Base-by-base conservation (phyloP, 1,139 yeast species). In the Hanseniaspora uvarum region DNA sequence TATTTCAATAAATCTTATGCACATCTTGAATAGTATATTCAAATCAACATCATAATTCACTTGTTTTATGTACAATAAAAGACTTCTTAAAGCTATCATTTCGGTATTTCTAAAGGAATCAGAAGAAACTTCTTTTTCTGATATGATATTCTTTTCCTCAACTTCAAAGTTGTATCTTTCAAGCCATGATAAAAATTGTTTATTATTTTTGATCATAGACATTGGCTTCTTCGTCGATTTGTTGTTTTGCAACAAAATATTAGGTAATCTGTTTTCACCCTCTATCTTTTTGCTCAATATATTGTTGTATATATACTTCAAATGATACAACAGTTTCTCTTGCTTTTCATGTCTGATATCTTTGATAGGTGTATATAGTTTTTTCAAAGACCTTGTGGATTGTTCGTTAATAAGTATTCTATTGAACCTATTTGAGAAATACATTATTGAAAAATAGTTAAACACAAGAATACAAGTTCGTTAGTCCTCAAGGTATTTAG, bases 351-450 rank as follows among this genome's bases (percentile, higher is more conserved):
- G 36, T 11, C 57, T 46, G n/a, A 55, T 54, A 49, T 60, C 58
- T 18, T 61, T 59, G 1, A 53, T 50, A n/a, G 65, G 65, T 5
- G 67, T 64, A 45, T 61, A 60, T 19, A 63, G 50, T 5, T 67
- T 65, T 55, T 64, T 63, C 21, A 63, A 46, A 14, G 58, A n/a
- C 36, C 56, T 46, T 33, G 37, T 49, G 5, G 41, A 38, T 5
- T 31, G 33, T 28, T 37, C 26, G 34, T 48, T 28, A 16, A 46
- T 39, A 30, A 16, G 18, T 23, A 37, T 19, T 30, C 28, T 45
- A n/a, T 30, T 28, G n/a, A 33, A 38, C 21, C 43, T 39, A n/a
- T 10, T 23, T 14, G 30, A 39, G 18, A 39, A 43, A 19, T 38
- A 28, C 34, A 21, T 48, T 23, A 5, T 31, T 46, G 21, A 19